Evolutionary conservation across 208 protist genomes (phyloP).

Genomic region (Zelonia costaricensis): DNA sequence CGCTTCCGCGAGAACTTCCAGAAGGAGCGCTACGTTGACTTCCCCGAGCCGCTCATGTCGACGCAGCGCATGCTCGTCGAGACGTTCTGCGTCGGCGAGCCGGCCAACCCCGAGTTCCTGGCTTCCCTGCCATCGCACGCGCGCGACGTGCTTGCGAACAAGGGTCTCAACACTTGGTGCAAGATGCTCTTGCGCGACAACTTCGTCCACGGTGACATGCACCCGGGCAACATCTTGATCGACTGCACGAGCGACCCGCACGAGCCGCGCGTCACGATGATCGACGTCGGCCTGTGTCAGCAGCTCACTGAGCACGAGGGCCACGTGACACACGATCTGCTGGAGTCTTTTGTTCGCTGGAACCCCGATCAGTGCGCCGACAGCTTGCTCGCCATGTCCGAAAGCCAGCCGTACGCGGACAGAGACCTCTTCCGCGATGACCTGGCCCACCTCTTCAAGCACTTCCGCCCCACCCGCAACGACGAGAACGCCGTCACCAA

Average conservation of each 20-base stretch:
- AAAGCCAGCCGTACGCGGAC: slow-evolving; percentile 56
- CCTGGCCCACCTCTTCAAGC: slow-evolving; percentile 57
- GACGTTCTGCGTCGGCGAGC: slow-evolving; percentile 83
- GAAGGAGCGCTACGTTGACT: slow-evolving; percentile 72
- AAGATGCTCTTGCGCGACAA: slow-evolving; percentile 92
- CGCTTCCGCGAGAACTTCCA: slow-evolving; percentile 86
- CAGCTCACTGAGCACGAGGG: slow-evolving; percentile 69
- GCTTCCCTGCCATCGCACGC: slow-evolving; percentile 69
- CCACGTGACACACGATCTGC: slow-evolving; percentile 60
- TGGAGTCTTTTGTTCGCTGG: slow-evolving; percentile 91
- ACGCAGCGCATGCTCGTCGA: slow-evolving; percentile 87
- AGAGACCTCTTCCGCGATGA: slow-evolving; percentile 53
- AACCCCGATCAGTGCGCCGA: slow-evolving; percentile 62
- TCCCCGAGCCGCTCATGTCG: slow-evolving; percentile 81
- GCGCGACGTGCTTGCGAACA: slow-evolving; percentile 77
- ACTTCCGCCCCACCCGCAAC: slow-evolving; percentile 70
- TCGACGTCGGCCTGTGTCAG: slow-evolving; percentile 91
- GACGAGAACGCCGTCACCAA: slow-evolving; percentile 78
- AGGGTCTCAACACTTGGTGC: slow-evolving; percentile 92
- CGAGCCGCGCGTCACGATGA: slow-evolving; percentile 77
- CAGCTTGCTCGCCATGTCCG: slow-evolving; percentile 71
- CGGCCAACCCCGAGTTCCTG: slow-evolving; percentile 83
- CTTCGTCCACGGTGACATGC: slow-evolving; percentile 94
- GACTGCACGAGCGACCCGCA: slow-evolving; percentile 69
- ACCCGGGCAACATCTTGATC: slow-evolving; percentile 93